Percentiles rank a stretch among this genome's conserved stretches.
Evolutionary conservation across 2,329 filamentous ascomycete species (phyloP).

Genomic region (Phyllosticta capitalensis): DNA sequence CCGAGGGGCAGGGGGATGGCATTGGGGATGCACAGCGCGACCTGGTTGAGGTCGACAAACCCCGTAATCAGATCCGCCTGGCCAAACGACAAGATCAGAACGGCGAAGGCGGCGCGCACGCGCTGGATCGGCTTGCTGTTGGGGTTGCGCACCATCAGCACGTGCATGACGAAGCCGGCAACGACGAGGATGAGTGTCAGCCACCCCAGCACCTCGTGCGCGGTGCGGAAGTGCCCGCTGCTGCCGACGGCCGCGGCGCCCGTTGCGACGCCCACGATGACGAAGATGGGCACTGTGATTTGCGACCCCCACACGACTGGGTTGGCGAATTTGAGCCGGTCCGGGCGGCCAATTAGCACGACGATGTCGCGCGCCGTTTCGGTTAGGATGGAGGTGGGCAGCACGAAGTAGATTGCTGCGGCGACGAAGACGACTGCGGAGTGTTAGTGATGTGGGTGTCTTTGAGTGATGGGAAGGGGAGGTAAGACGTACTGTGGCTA

Average conservation of each 20-base stretch:
- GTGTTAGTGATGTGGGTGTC: not conserved
- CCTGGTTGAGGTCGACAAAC: not conserved
- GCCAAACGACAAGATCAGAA: not conserved
- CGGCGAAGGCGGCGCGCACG: not conserved
- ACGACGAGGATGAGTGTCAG: not conserved
- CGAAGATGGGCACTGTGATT: not conserved
- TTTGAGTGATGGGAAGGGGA: not conserved
- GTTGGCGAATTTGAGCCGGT: not conserved
- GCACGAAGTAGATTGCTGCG: slow-evolving; percentile 1
- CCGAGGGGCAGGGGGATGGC: not conserved
- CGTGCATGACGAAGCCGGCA: not conserved
- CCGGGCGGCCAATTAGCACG: not conserved
- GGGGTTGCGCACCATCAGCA: not conserved
- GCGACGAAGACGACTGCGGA: not conserved
- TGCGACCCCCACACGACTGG: not conserved
- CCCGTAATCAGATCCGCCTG: not conserved
- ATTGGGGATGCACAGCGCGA: not conserved
- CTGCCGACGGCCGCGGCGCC: not conserved
- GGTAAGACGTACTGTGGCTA: not conserved
- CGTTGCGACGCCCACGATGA: not conserved
- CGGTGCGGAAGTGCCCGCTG: not conserved
- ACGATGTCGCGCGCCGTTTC: not conserved
- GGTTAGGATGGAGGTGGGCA: not conserved
- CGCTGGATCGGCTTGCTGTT: not conserved
- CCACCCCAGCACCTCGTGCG: slow-evolving; percentile 2